A percentile compares a stretch with the other conserved stretches of the same genome.
Evolutionary conservation across 805 yeast genomes (phyloP).

Genomic region (Yamadazyma paraphyllophila): DNA sequence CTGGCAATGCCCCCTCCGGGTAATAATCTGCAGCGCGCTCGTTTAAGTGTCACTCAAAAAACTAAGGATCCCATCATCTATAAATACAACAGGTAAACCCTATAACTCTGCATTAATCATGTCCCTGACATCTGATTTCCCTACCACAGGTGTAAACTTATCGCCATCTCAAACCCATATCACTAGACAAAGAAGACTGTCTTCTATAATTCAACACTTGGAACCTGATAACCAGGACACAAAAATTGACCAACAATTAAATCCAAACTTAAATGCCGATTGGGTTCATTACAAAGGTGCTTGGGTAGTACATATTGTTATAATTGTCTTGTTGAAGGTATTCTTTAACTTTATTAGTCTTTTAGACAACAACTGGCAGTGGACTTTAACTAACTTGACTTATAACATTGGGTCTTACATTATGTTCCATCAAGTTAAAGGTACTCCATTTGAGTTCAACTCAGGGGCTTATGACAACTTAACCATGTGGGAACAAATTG

Average conservation of each 20-base stretch:
- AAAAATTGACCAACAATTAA: slow-evolving; percentile 83
- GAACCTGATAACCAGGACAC: slow-evolving; percentile 92
- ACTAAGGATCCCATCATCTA: neutral
- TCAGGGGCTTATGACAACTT: slow-evolving; percentile 93
- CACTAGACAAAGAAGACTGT: slow-evolving; percentile 66
- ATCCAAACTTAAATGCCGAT: slow-evolving; percentile 88
- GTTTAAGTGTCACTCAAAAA: slow-evolving; percentile 10
- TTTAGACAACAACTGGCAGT: slow-evolving; percentile 77
- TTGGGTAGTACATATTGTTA: slow-evolving; percentile 88
- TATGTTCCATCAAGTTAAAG: slow-evolving; percentile 96
- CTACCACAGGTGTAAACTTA: slow-evolving; percentile 14
- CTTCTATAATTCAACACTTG: slow-evolving; percentile 85
- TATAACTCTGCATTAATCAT: neutral
- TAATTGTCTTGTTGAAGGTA: slow-evolving; percentile 69
- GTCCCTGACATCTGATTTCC: slow-evolving; percentile 9
- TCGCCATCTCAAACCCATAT: slow-evolving; percentile 26
- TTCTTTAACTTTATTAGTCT: slow-evolving; percentile 79
- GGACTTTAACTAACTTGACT: slow-evolving; percentile 91
- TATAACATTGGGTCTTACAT: slow-evolving; percentile 89
- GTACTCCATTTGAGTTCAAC: slow-evolving; percentile 96
- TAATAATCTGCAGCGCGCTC: slow-evolving; percentile 4
- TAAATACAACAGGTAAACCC: neutral
- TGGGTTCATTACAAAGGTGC: slow-evolving; percentile 98
- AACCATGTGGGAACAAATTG: slow-evolving; percentile 98
- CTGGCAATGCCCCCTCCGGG: slow-evolving; percentile 2